Base-by-base conservation (phyloP, 331 rosid genomes). In the Malus hybrid region DNA sequence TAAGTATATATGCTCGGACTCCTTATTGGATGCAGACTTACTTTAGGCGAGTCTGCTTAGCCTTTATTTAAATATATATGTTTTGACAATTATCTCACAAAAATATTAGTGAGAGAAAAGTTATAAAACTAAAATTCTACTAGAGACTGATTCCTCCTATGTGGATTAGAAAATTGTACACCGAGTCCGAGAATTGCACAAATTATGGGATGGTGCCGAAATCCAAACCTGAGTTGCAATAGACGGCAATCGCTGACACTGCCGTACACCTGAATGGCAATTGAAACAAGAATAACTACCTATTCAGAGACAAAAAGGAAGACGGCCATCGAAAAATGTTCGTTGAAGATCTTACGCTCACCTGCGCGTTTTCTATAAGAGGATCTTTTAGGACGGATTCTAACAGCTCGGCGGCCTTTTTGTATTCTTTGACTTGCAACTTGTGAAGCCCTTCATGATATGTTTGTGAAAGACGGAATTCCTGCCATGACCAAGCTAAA, bases 381-480 rank as follows among this genome's bases (percentile, higher is more conserved):
- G 93, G 97, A 76, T 94, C 99, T 79, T 86, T 87, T 9, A 94
- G 91, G 22, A 92, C 96, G 63, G 89, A 88, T 56, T 94, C 97
- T 73, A 94, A 86, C 60, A 94, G 87, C 81, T 94, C 84, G 0
- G 89, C 84, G 31, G 99, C 96, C 87, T 88, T 90, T 66, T 86
- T 93, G 71, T 85, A 94, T n/a, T 90, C 96, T 83, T 92, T 92
- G 15, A 87, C 83, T 86, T 94, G 93, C 75, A 94, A 81, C 83
- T 87, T 92, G 65, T 85, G 91, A 71, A 94, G 96, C 29, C 99
- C 99, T 42, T 92, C 96, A 75, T 92, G 99, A 79, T 94, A 94
- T 69, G 93, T 90, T 82, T 94, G 96, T 71, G 99, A 87, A 39
- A 94, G 87, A 86, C 87, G 96, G 84, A 92, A 94, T 85, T 94